Conservation (phyloP, 495 filamentous ascomycete genomes). For the Talaromyces thailandensis region DNA sequence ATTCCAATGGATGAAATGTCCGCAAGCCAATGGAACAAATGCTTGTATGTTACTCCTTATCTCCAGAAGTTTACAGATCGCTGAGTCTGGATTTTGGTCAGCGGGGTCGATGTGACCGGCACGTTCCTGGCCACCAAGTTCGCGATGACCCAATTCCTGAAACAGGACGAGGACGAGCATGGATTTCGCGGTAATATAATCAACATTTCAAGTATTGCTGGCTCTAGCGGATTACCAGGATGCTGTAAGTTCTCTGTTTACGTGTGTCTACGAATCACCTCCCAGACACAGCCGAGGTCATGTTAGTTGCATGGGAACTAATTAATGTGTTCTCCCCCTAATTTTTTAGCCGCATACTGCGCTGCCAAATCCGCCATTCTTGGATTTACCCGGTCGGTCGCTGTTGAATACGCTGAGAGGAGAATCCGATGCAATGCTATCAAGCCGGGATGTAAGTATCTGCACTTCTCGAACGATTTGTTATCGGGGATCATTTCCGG, state of each 20-base stretch:
- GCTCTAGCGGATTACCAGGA: background rate
- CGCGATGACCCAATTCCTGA: background rate
- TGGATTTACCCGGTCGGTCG: background rate
- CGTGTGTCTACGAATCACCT: background rate
- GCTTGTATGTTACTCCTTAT: background rate
- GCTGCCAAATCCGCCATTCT: background rate
- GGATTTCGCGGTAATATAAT: background rate
- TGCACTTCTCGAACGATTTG: background rate
- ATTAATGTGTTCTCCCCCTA: background rate
- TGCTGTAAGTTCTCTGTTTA: background rate
- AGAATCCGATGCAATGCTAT: background rate
- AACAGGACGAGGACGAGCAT: background rate
- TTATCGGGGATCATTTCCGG: background rate
- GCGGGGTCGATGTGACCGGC: background rate
- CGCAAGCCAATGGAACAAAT: background rate
- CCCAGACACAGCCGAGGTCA: background rate
- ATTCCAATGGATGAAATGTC: no score
- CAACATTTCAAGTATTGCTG: background rate
- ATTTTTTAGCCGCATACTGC: background rate
- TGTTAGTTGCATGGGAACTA: background rate
- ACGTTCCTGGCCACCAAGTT: conserved; percentile 1
- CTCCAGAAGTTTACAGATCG: background rate
- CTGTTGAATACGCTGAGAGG: background rate
- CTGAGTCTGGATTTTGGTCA: background rate
- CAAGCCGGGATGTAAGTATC: background rate